Base-by-base conservation (phyloP, 2,329 filamentous ascomycete species). In the Cladophialophora carrionii region DNA sequence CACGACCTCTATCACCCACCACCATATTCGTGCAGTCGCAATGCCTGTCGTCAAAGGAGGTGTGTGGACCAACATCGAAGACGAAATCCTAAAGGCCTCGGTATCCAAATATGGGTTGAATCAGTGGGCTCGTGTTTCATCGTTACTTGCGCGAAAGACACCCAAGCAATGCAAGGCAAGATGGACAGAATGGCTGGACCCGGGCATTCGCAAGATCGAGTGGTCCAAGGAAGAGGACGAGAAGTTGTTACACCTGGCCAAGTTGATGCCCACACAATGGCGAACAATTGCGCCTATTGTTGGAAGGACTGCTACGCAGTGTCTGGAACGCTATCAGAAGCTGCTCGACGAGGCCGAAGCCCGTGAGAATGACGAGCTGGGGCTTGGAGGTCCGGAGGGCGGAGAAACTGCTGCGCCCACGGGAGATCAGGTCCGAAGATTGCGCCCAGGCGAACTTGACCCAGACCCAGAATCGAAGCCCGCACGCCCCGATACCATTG, bases 171-270 rank as follows among this genome's bases (percentile, higher is more conserved):
- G 95, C 87, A 99, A 99, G 82, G 94, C 95, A 67, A 86, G 95
- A 81, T 99, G 95, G 95, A 88, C 89, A 76, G 94, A 99, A 85
- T 99, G 95, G 94, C 86, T 99, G 71, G 95, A 99, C 76, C 95
- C 95, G 22, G 91, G 91, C 76, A 98, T 99, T 82, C 91, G 94
- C 75, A 99, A 99, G 83, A 95, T 96, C 72, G 95, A 99, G 81
- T 99, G 95, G 94, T 96, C 92, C 76, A 91, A 95, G 75, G 95
- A 99, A 79, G 95, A 99, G 78, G 95, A 99, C 77, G 95, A 99
- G 83, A 97, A 96, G 81, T 84, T 99, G 66, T 80, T 99, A 73
- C 95, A 98, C 75, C 84, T 99, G 74, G 95, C 95, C 68, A 99
- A 98, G 85, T 84, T 99, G 80, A 96, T 99, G 89, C 95, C 95